Base-by-base conservation (phyloP, 2,329 filamentous ascomycete genomes). In the Scytalidium lignicola region DNA sequence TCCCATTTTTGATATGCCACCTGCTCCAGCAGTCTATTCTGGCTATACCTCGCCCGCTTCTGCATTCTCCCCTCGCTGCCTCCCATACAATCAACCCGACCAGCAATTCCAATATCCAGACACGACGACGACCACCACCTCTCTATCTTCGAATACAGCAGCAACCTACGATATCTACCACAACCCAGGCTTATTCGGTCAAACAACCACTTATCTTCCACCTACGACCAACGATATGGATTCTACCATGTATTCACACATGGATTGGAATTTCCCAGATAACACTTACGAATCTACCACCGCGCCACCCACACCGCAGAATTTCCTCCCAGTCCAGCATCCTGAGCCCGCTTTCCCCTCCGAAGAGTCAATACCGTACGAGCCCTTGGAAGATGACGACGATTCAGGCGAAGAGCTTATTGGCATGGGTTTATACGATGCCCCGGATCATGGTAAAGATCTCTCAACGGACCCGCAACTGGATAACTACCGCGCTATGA, bases 341-440 rank as follows among this genome's bases (percentile, higher is more conserved):
- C 62, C 71, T 2, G 70, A 75, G 45, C 68, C 74, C 13, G 62
- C 64, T 18, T 62, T 74, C 9, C 64, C 74, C 26, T 65, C 74
- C 10, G 76, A 82, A 43, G 76, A 79, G 50, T 63, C 67, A 5
- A 72, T 75, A 44, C 66, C 71, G 10, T 79, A 74, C 52, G 69
- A 76, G 48, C 57, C 74, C 5, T 66, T 80, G 20, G 74, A 77
- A 26, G 74, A 80, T 37, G 72, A 79, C 43, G 80, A 81, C 22
- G 64, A 74, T 21, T 72, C 78, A 13, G 85, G 82, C 32, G 86
- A 90, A 60, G 85, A 90, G 51, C 74, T 92, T 1, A 76, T 90
- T n/a, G 88, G 88, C 18, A 85, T 93, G 78, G 88, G 88, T 1
- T 76, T 93, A 0, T 93, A 93, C 65, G 88, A 90, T 59, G 72